Evolutionary conservation across 352 stramenopile genomes (phyloP).

Genomic region (Pythium graminicola): DNA sequence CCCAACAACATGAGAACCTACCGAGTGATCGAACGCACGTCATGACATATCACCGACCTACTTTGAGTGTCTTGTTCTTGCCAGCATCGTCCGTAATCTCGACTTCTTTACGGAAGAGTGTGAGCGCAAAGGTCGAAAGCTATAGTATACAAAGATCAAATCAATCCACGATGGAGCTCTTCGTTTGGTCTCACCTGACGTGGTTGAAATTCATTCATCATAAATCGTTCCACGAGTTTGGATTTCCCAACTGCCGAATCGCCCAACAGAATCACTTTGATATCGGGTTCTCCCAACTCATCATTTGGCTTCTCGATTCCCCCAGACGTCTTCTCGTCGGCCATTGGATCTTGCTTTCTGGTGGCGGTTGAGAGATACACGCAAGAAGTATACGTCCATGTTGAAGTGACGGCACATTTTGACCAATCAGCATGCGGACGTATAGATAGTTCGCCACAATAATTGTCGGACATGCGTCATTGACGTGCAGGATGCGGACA

Average conservation of each 20-base stretch:
- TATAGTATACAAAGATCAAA: too few relatives aligned
- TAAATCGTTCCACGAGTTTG: conserved; percentile 94
- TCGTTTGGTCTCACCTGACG: conserved; percentile 47
- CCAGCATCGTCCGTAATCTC: conserved; percentile 56
- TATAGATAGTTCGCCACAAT: conserved; percentile 3
- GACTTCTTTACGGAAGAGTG: conserved; percentile 91
- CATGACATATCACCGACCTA: too few relatives aligned
- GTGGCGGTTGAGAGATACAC: conserved; percentile 8
- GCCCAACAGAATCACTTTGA: conserved; percentile 88
- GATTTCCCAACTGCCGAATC: conserved; percentile 94
- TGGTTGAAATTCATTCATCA: conserved; percentile 95
- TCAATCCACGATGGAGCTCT: too few relatives aligned
- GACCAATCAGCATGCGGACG: neutral
- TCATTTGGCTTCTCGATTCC: conserved; percentile 26
- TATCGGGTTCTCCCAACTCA: conserved; percentile 49
- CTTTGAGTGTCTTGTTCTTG: conserved; percentile 46
- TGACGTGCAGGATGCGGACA: conserved; percentile 1
- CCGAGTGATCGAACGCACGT: conserved; percentile 22
- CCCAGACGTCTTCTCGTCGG: conserved; percentile 19
- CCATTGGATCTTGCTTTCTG: neutral
- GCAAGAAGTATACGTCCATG: conserved; percentile 4
- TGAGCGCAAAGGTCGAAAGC: conserved; percentile 94
- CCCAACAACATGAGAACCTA: neutral
- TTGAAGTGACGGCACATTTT: conserved; percentile 5
- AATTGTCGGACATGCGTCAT: neutral